Conservation (phyloP, 2,329 filamentous ascomycete species). For the Trichoderma oligosporum region DNA sequence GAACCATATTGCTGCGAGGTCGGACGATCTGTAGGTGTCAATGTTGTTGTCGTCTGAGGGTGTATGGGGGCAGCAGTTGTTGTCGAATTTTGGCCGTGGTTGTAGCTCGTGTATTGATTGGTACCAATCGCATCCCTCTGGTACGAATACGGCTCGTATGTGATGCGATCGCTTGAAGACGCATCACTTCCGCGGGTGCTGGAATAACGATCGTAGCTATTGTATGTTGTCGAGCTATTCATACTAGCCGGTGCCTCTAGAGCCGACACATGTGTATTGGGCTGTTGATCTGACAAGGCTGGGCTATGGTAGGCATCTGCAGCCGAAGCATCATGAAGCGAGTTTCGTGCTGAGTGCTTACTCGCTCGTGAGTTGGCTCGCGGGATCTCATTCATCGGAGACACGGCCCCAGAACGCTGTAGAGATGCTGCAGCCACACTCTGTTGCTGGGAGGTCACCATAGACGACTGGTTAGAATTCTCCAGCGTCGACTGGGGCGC, state of each 20-base stretch:
- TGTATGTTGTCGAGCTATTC: conserved; percentile 21
- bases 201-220: conserved; percentile 23
- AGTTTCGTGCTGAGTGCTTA: conserved; percentile 32
- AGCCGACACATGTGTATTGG: background rate
- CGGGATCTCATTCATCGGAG: conserved; percentile 30
- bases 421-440: conserved; percentile 22
- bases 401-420: conserved; percentile 31
- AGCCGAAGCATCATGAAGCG: conserved; percentile 25
- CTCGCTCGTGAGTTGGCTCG: conserved; percentile 35
- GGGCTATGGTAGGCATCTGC: conserved; percentile 12
- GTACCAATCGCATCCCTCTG: conserved; percentile 22
- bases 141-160: conserved; percentile 36
- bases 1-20: conserved; percentile 12
- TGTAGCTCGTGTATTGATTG: conserved; percentile 22
- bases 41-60: background rate
- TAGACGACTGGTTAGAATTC: conserved; percentile 30
- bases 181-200: conserved; percentile 15
- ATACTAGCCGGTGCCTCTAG: background rate
- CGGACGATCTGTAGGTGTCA: conserved; percentile 9
- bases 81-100: conserved; percentile 31
- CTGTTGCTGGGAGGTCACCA: conserved; percentile 23
- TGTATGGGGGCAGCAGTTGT: conserved; percentile 16
- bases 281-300: conserved; percentile 5
- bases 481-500: conserved; percentile 24
- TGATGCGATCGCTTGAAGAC: conserved; percentile 22